Evolutionary conservation across 2,329 filamentous ascomycete genomes (phyloP), one percentile per base, ranked within the genome.

Genomic region (Chaetomium sp.): DNA sequence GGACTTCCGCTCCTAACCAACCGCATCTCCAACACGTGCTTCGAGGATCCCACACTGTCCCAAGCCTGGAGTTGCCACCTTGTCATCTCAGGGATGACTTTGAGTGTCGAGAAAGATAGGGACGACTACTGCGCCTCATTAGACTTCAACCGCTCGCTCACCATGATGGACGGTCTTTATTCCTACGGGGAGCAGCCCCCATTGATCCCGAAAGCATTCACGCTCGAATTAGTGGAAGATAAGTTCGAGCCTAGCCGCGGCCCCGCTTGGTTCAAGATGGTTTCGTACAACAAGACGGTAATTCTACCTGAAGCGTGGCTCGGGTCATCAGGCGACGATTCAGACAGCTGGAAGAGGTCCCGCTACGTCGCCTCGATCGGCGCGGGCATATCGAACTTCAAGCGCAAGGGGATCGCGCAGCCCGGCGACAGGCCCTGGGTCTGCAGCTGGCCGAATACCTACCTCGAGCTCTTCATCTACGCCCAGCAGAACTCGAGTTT

Each of bases 41-140:
- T 91, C 65, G 79, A 80, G 35, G 80, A 88, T 63, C 78, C 81
- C 0, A 79, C 74, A 0, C 82, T 87, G 69, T 77, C 79, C n/a
- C 74, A 80, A 57, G 84, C 87, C 0, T 91, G 89, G 89, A 84
- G 80, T 65, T 91, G 89, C 72, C 79, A 84, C 13, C 78, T 89
- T 33, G 76, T 79, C 53, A 81, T 82, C 58, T 74, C 77, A 1
- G 67, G 68, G 12, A 61, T 76, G 67, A 66, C 64, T 4, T 74
- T 86, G 75, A 74, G 76, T 1, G 74, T 87, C 21, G 68, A 65
- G 23, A 71, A 71, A 68, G 57, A 69, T 69, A 19, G 70, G 69
- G 50, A 75, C 3, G 67, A 77, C 19, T 87, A 85, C 67, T 73
- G 77, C 13, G 74, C 79, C 33, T 74, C 75, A 12, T 70, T 83